These are phyloP conservation scores for Agastache rugosa DNA, from an alignment of 257 asterid genomes.

Conservation along the genomic window DNA sequence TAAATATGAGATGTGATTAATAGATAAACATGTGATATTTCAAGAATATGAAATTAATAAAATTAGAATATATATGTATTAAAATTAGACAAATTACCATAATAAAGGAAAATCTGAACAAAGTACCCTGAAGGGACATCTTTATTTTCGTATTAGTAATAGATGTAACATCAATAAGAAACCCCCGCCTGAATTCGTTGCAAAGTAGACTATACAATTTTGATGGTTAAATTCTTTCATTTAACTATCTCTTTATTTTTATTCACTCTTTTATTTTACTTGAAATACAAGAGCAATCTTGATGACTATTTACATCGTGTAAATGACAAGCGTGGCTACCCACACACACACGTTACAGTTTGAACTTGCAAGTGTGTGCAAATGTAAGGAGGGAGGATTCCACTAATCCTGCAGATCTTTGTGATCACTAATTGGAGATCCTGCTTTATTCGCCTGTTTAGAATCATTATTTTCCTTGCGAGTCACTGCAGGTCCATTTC, in stretches of 20 bases:
- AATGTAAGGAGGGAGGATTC: neutral
- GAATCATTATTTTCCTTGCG: constrained; percentile 58
- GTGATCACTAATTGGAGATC: constrained; percentile 40
- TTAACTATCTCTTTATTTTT: neutral
- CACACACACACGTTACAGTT: neutral
- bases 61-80: no score
- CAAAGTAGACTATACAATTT: neutral
- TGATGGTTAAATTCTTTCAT: no score
- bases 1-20: no score
- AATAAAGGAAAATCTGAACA: no score
- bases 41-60: no score
- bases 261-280: neutral
- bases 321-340: neutral
- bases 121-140: no score
- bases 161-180: no score
- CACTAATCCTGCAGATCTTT: constrained; percentile 45
- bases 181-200: neutral
- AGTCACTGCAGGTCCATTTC: constrained; percentile 38
- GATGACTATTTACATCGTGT: constrained; percentile 24
- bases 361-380: neutral
- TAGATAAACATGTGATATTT: no score
- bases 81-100: no score
- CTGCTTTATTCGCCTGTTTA: constrained; percentile 40
- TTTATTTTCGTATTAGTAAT: no score
- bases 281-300: neutral